Conservation (phyloP, 371 early-diverging fungal species). For the Lichtheimia ornata region DNA sequence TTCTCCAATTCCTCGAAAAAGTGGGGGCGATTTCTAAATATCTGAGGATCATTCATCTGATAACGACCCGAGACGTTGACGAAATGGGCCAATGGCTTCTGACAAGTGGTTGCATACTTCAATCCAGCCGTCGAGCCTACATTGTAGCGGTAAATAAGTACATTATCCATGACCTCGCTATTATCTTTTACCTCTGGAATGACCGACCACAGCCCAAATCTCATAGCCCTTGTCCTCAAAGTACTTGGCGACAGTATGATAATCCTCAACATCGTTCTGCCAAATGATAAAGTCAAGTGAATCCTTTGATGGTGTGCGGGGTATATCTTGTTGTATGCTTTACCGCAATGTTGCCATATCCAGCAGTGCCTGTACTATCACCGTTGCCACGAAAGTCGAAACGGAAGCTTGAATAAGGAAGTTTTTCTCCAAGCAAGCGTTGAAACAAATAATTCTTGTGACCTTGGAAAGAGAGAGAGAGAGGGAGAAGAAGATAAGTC, state of each 20-base stretch:
- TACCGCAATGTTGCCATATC: constrained; percentile 55
- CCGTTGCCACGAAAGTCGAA: constrained; percentile 67
- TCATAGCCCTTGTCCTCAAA: constrained; percentile 59
- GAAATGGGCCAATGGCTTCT: constrained; percentile 39
- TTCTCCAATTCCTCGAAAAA: constrained; percentile 31
- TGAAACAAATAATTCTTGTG: constrained; percentile 69
- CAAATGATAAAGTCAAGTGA: not conserved
- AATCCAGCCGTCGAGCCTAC: constrained; percentile 58
- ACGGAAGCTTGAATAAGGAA: constrained; percentile 59
- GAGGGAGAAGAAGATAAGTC: not conserved
- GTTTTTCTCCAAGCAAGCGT: constrained; percentile 45
- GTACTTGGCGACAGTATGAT: constrained; percentile 51
- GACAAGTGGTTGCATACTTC: constrained; percentile 54
- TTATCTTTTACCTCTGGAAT: constrained; percentile 50
- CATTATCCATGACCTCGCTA: not conserved
- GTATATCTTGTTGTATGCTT: not conserved
- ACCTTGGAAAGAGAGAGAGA: constrained; percentile 24
- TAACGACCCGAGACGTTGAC: constrained; percentile 61
- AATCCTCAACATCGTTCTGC: constrained; percentile 57
- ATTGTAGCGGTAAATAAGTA: not conserved
- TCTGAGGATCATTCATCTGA: constrained; percentile 48
- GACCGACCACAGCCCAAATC: constrained; percentile 59
- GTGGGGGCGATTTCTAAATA: constrained; percentile 29
- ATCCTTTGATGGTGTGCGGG: not conserved
- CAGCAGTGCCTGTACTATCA: constrained; percentile 54